Evolutionary conservation across 768 basidiomycete species (phyloP).

Genomic region (Leccinum truebloodii): DNA sequence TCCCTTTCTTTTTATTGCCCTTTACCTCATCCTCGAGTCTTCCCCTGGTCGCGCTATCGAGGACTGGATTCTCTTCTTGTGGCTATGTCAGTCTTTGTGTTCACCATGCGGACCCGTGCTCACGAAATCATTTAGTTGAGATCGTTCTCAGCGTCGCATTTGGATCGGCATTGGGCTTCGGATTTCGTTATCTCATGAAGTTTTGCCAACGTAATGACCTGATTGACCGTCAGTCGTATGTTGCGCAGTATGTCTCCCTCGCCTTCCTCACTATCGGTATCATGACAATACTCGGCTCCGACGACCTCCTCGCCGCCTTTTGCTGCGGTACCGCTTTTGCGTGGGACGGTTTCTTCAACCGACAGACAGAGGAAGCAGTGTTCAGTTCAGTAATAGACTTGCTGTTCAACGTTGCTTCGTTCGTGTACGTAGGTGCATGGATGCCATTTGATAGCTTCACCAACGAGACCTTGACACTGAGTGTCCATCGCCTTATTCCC

Average conservation of each 20-base stretch:
- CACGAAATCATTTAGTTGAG: conserved; percentile 54
- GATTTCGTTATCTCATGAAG: conserved; percentile 88
- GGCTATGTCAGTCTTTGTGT: conserved; percentile 68
- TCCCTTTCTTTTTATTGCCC: conserved; percentile 83
- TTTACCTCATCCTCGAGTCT: conserved; percentile 79
- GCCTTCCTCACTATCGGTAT: conserved; percentile 85
- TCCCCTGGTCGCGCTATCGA: conserved; percentile 64
- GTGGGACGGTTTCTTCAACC: conserved; percentile 94
- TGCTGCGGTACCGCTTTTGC: conserved; percentile 95
- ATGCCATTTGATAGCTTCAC: conserved; percentile 89
- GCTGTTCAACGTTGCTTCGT: conserved; percentile 93
- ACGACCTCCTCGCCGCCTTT: conserved; percentile 94
- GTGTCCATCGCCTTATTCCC: conserved; percentile 82
- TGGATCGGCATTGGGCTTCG: conserved; percentile 72
- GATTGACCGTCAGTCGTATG: conserved; percentile 92
- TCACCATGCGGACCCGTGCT: conserved; percentile 2
- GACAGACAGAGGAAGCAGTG: conserved; percentile 90
- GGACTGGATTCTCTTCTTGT: conserved; percentile 86
- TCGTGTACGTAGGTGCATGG: conserved; percentile 96
- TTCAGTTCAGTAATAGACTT: conserved; percentile 97
- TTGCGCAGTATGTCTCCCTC: conserved; percentile 87
- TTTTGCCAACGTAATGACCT: conserved; percentile 85
- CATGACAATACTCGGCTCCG: conserved; percentile 82
- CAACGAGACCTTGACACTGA: conserved; percentile 63
- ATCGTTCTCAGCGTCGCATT: conserved; percentile 74